Evolutionary conservation across 148 eudicot genomes (phyloP), one percentile per base, ranked within the genome.

Genomic region (Talinum fruticosum): DNA sequence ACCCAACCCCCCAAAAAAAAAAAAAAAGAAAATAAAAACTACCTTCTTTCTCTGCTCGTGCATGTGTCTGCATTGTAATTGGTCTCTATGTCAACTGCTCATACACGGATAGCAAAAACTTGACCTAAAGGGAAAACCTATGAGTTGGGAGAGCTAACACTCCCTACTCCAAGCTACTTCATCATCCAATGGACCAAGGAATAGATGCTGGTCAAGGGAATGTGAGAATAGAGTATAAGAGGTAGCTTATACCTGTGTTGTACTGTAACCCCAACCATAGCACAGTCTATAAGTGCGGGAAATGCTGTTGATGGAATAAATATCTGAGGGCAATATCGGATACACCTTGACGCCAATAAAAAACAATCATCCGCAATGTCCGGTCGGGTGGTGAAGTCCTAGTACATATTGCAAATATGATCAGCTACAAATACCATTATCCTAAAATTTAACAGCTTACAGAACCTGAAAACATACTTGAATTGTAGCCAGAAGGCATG

Each of bases 301-400:
- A 93, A 96, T 65, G 90, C 89, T 5, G 86, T 79, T 26, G 98
- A 93, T 15, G 97, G 90, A 66, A 96, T 89, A 78, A 96, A 89
- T 78, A 93, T 83, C 38, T 91, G 93, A 45, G 99, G 99, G 79
- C 99, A 96, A 84, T 96, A 96, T 67, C 99, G 96, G 75, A 93
- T 96, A 86, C 98, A 93, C 75, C 99, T 90, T 28, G 98, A 96
- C 47, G 95, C 97, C 88, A 96, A 83, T 81, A 96, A 80, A 82
- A 96, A 96, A 79, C 99, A 96, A 84, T 96, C 99, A 83, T 96
- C 99, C 72, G 97, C 99, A 75, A 96, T 86, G 78, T 96, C 99
- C 51, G 99, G 99, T 71, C 98, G 83, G 62, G 92, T 78, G 34
- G 97, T 89, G 79, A 96, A 96, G 78, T 96, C 99, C 99, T 96